Base-by-base conservation (phyloP, 2,329 filamentous ascomycete species). In the Catunica adiposa region DNA sequence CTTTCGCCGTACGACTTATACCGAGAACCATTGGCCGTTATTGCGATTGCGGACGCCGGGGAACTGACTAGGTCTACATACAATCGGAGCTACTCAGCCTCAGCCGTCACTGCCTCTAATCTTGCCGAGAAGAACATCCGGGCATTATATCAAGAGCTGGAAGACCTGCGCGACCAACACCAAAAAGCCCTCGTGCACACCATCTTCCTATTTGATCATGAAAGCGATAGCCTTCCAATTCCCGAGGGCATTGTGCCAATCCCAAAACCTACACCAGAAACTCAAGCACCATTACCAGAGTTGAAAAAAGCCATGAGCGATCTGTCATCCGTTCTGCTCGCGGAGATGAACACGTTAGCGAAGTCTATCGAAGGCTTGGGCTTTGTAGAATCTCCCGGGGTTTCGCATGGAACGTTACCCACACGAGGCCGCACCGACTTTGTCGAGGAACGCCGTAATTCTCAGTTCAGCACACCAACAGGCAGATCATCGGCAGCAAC, bases 1-100 rank as follows among this genome's bases (percentile, higher is more conserved):
- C 71, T 94, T 42, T 84, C 84, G 38, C 89, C 92, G 1, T 96
- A 96, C 71, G 92, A 98, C 66, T 73, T 90, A 46, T 94, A 87
- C 67, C 79, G 89, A 62, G 87, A 94, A 66, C 84, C 88, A 7
- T 74, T 96, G 55, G 79, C 85, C 53, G 75, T 97, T 25, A 78
- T 98, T 60, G 90, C 87, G 2, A 74, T 97, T 58, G 86, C 87
- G 15, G 90, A 97, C 68, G 88, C 86, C 51, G 69, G 72, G 42
- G 87, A 94, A 67, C 73, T 86, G 25, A 69, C 73, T 58, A 73
- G 73, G 59, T 66, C 70, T 3, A 68, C 70, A 46, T 77, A 79
- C 60, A 76, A 70, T 66, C 75, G 75, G 1, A 68, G 73, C 47
- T 46, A 47, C 38, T 47, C 56, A 8, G 37, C 53, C 37, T 54